Base-by-base conservation (phyloP, 371 early-diverging fungal species). In the Saksenaea oblongispora region DNA sequence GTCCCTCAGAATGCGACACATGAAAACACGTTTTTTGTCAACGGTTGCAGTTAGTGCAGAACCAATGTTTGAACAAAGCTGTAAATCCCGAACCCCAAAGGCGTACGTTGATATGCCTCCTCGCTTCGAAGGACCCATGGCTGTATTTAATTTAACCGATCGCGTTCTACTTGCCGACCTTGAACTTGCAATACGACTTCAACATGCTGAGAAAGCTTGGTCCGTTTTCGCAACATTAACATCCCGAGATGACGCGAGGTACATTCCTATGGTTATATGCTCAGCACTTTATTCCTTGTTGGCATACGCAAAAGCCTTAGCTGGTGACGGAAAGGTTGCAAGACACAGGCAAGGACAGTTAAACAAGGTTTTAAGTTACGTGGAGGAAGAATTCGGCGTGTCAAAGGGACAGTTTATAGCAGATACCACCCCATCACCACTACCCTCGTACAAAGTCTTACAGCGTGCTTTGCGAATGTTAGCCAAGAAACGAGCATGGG, bases 131-230 rank as follows among this genome's bases (percentile, higher is more conserved):
- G 70, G 66, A 9, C 61, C 73, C 1, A 47, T 72, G 5, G 64
- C 55, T 15, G 34, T 72, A 3, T 68, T 77, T 24, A 74, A 74
- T 62, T 41, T 77, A 17, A 53, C 69, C 9, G 62, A 75, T 51
- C 59, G 64, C 27, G 27, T 80, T 5, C 42, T 53, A 10, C 62
- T 80, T 7, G 55, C 62, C 1, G 71, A 82, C 63, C 67, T 82
- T 5, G 82, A 76, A 37, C 59, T 58, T 26, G 67, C 79, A 15
- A 66, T 82, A 58, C 67, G 67, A 36, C 14, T 63, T n/a, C 63
- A 65, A 17, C 68, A 79, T 51, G 77, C 79, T n/a, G 77, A 76
- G 28, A 69, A 67, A 58, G 71, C 82, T 5, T 82, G 79, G 77
- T 61, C 73, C 10, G 18, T 79, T 14, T 82, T 78, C 57, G 37